These are phyloP conservation scores for Diaporthe humulicola DNA, from an alignment of 2,329 filamentous ascomycete genomes.

Conservation along the genomic window DNA sequence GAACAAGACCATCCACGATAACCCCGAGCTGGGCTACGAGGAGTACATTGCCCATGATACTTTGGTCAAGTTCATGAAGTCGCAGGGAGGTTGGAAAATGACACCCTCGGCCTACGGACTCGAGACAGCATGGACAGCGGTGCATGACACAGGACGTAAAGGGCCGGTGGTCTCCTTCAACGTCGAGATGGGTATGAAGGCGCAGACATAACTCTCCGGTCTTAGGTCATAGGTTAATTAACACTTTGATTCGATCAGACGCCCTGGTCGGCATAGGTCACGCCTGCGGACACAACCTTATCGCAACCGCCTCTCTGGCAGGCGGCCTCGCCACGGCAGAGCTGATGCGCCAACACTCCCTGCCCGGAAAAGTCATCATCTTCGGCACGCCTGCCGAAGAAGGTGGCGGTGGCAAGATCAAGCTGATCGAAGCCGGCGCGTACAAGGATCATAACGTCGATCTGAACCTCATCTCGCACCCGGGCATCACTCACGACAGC, in stretches of 20 bases:
- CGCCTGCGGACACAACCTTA: constrained; percentile 69
- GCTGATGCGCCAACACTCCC: constrained; percentile 53
- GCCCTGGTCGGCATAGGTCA: constrained; percentile 65
- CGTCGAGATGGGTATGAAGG: constrained; percentile 59
- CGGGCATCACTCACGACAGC: constrained; percentile 56
- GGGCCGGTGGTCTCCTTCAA: constrained; percentile 63
- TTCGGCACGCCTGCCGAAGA: constrained; percentile 65
- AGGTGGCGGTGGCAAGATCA: constrained; percentile 57
- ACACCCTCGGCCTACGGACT: constrained; percentile 64
- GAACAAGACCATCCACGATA: constrained; percentile 64
- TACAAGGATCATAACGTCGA: constrained; percentile 56
- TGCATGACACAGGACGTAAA: constrained; percentile 59
- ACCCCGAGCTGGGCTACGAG: constrained; percentile 62
- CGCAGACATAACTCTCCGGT: fast-evolving
- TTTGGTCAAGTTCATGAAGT: constrained; percentile 61
- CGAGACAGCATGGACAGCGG: constrained; percentile 65
- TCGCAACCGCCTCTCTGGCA: constrained; percentile 62
- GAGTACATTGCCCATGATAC: constrained; percentile 64
- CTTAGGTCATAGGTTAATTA: not conserved
- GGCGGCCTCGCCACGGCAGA: constrained; percentile 61
- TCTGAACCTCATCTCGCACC: constrained; percentile 57
- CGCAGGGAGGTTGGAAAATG: constrained; percentile 61
- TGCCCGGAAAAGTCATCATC: constrained; percentile 60
- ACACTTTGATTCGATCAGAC: constrained; percentile 48
- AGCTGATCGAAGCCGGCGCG: constrained; percentile 58